Conservation (phyloP, 768 basidiomycete species). For the Chalciporus piperatus region DNA sequence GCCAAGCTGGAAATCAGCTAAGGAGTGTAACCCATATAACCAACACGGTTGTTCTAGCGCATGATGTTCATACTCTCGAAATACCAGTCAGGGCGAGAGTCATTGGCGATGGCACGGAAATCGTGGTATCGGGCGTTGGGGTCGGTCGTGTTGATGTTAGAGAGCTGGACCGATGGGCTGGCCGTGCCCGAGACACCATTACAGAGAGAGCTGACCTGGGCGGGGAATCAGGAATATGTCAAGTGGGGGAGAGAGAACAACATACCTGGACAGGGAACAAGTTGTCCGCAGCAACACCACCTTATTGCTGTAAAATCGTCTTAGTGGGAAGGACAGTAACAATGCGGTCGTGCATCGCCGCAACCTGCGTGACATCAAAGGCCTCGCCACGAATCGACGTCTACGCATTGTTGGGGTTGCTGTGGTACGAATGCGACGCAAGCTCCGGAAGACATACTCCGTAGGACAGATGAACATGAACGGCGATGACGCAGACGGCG, state of each 20-base stretch:
- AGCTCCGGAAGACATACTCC: conserved; percentile 90
- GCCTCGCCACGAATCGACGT: too few relatives aligned
- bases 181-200: conserved; percentile 79
- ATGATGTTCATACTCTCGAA: too few relatives aligned
- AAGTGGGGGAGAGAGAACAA: conserved; percentile 4
- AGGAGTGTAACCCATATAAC: too few relatives aligned
- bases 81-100: too few relatives aligned
- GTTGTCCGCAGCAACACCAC: conserved; percentile 67
- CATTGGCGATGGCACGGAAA: too few relatives aligned
- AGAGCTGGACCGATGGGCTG: conserved; percentile 79
- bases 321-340: conserved; percentile 75
- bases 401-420: too few relatives aligned
- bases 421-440: too few relatives aligned
- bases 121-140: too few relatives aligned
- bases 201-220: conserved; percentile 86
- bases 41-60: too few relatives aligned
- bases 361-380: conserved; percentile 76
- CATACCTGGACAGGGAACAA: conserved; percentile 93
- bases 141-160: conserved; percentile 74
- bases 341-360: conserved; percentile 61
- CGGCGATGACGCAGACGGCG: conserved; percentile 88
- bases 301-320: conserved; percentile 75
- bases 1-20: too few relatives aligned
- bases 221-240: conserved; percentile 34
- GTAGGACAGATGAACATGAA: conserved; percentile 91